A percentile compares a stretch with the other conserved stretches of the same genome.
phyloP scores from a whole-genome alignment of 2,329 filamentous ascomycete genomes.

The Hymenoscyphus scutula region DNA sequence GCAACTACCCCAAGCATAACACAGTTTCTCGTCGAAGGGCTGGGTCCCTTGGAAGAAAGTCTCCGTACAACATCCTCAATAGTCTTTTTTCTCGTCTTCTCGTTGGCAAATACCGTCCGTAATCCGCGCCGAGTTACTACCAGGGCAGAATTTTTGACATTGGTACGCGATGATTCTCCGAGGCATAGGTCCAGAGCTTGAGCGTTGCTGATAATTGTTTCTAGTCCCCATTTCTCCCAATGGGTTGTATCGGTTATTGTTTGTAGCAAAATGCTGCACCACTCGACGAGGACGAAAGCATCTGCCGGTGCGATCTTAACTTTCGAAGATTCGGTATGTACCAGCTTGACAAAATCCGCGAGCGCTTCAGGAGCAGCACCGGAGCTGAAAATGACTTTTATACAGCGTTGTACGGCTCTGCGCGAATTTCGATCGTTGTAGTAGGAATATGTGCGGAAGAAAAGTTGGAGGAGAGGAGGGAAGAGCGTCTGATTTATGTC shows the following conservation, averaged over 20 bases:
- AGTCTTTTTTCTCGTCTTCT: slow-evolving; percentile 22
- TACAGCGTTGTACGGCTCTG: slow-evolving; percentile 76
- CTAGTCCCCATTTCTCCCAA: slow-evolving; percentile 63
- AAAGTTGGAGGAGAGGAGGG: slow-evolving; percentile 60
- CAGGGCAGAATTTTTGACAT: slow-evolving; percentile 70
- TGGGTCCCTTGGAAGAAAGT: slow-evolving; percentile 66
- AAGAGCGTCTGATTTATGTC: slow-evolving; percentile 43
- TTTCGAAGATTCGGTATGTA: slow-evolving; percentile 75
- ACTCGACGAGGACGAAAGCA: slow-evolving; percentile 87
- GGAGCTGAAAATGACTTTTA: slow-evolving; percentile 63
- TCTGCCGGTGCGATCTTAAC: slow-evolving; percentile 72
- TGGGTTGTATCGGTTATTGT: slow-evolving; percentile 59
- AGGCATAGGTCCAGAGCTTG: slow-evolving; percentile 76
- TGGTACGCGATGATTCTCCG: slow-evolving; percentile 59
- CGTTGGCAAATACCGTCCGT: slow-evolving; percentile 68
- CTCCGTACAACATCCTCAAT: slow-evolving; percentile 55
- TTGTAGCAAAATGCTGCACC: slow-evolving; percentile 79
- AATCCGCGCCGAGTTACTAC: slow-evolving; percentile 77
- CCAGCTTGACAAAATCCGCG: slow-evolving; percentile 60
- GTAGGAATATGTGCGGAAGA: slow-evolving; percentile 84
- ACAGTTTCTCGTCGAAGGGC: slow-evolving; percentile 67
- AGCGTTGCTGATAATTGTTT: slow-evolving; percentile 67
- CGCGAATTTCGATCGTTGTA: slow-evolving; percentile 86
- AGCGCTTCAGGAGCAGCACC: slow-evolving; percentile 56
- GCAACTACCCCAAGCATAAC: slow-evolving; percentile 81